A percentile compares a stretch with the other conserved stretches of the same genome.
These are phyloP conservation scores for Lomentospora prolificans DNA, from an alignment of 2,329 filamentous ascomycete genomes.

Conservation along the genomic window DNA sequence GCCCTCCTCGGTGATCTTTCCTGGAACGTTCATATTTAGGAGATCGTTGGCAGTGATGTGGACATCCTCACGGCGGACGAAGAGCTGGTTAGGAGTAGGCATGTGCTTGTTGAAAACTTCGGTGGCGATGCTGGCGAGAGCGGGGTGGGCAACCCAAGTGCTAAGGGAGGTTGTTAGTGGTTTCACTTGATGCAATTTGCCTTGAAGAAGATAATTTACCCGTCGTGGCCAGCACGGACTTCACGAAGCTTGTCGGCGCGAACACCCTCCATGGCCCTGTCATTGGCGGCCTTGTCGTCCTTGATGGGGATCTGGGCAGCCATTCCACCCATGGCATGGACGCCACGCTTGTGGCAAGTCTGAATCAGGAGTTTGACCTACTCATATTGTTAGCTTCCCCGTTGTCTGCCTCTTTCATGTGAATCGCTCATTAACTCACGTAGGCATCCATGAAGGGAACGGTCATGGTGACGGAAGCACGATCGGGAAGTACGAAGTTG, in stretches of 20 bases:
- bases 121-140: constrained; percentile 74
- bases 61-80: constrained; percentile 82
- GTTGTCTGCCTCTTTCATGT: background rate
- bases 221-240: constrained; percentile 89
- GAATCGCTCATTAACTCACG: constrained; percentile 23
- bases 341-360: constrained; percentile 91
- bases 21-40: constrained; percentile 96
- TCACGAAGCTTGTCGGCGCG: constrained; percentile 94
- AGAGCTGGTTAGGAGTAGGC: constrained; percentile 96
- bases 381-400: constrained; percentile 1
- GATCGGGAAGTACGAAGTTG: constrained; percentile 87
- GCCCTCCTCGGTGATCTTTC: constrained; percentile 82
- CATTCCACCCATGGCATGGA: constrained; percentile 99
- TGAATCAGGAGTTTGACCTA: constrained; percentile 85
- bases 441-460: constrained; percentile 98
- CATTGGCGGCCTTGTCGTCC: constrained; percentile 82
- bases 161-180: constrained; percentile 14
- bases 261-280: constrained; percentile 86
- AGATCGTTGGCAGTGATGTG: constrained; percentile 78
- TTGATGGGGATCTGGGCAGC: constrained; percentile 98
- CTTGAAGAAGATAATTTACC: constrained; percentile 17
- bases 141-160: constrained; percentile 96
- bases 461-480: constrained; percentile 89
- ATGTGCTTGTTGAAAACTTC: constrained; percentile 98
- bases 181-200: background rate